Conservation (phyloP, 2,329 filamentous ascomycete species). For the Monilinia laxa region DNA sequence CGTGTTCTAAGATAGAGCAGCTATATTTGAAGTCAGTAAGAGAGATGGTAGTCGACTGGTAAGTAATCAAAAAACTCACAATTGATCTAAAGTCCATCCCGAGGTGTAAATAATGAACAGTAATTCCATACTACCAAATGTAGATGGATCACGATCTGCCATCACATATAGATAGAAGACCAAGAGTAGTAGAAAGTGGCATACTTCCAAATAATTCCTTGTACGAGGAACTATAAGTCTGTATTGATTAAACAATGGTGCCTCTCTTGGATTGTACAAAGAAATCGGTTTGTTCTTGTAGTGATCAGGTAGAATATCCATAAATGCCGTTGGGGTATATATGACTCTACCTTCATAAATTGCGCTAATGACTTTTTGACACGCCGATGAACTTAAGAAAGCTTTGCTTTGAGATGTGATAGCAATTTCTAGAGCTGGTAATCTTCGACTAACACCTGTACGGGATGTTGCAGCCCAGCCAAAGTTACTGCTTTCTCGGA, state of each 20-base stretch:
- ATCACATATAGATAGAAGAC: constrained; percentile 70
- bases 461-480: constrained; percentile 46
- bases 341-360: constrained; percentile 79
- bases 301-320: constrained; percentile 81
- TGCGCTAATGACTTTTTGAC: constrained; percentile 77
- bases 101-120: constrained; percentile 71
- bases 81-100: constrained; percentile 57
- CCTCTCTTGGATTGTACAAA: constrained; percentile 73
- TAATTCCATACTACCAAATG: constrained; percentile 58
- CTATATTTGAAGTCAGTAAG: neutral
- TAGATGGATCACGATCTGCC: constrained; percentile 61
- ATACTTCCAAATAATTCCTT: constrained; percentile 70
- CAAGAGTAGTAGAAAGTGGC: constrained; percentile 71
- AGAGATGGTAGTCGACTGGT: neutral
- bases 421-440: constrained; percentile 79
- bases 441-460: constrained; percentile 46
- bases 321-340: constrained; percentile 77
- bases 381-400: constrained; percentile 74
- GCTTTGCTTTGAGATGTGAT: constrained; percentile 80
- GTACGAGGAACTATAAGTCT: constrained; percentile 79
- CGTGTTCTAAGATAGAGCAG: constrained; percentile 71
- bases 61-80: constrained; percentile 57
- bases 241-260: constrained; percentile 79
- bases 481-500: constrained; percentile 51
- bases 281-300: constrained; percentile 84